Evolutionary conservation across 2,329 filamentous ascomycete genomes (phyloP), one percentile per base, ranked within the genome.

Genomic region (Juglanconis sp.): DNA sequence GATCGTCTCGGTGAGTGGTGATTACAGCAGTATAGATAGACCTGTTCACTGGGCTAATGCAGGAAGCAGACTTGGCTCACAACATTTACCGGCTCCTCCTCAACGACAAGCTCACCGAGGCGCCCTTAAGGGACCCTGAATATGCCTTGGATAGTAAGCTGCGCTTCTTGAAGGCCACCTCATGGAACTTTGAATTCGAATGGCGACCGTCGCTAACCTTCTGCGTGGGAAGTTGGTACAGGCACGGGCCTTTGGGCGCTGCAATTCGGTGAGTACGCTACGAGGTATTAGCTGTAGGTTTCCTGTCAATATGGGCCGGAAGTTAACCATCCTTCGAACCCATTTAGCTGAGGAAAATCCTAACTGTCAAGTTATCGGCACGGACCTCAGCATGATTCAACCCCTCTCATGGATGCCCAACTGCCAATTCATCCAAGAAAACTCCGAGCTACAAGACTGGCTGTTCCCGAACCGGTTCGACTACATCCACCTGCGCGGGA

Each of bases 331-430:
- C 5, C 31, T 32, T 24, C 24, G 2, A 2, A 24, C 24, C 24
- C 15, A 10, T 31, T n/a, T 4, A 56, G 54, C 54, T 8, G 46
- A 56, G 49, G 46, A 56, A 5, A 50, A 56, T n/a, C 54, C 44
- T 10, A 56, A 40, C 4, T 50, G 54, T n/a, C 17, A 42, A 30
- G 44, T 56, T 32, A 42, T 56, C 34, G 35, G 54, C 24, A 56
- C 54, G 3, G 54, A 56, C 7, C 32, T 50, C 24, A 56, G 44
- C 32, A 49, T 36, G 7, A 56, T 56, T 13, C 44, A 50, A 3
- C 54, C 54, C 4, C 31, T 56, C 17, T 34, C 54, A 11, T 56
- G 54, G 54, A 49, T 49, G 54, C 44, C 54, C 4, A 56, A 56
- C 8, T 56, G 53, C 17, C 53, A 38, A n/a, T 55, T 55, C 5